These are phyloP conservation scores for Triticum timopheevii DNA, from an alignment of 176 grass and related monocot species.

Conservation along the genomic window DNA sequence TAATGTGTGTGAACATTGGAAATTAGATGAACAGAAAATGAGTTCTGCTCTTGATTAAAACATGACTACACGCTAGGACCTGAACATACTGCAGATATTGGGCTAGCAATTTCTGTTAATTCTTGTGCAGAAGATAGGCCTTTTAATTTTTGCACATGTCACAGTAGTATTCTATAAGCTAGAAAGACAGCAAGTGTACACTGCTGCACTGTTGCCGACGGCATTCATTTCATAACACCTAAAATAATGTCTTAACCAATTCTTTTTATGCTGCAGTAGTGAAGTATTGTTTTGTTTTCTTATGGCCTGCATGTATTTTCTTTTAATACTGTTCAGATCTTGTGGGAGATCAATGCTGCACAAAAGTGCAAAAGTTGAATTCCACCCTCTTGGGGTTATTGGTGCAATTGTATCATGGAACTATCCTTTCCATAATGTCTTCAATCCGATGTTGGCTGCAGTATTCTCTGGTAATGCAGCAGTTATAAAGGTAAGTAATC, in stretches of 20 bases:
- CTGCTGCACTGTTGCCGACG: neutral
- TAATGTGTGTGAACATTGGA: neutral
- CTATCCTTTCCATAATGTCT: conserved; percentile 96
- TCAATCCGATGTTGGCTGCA: conserved; percentile 90
- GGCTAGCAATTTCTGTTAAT: conserved; percentile 1
- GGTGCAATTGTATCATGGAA: conserved; percentile 99
- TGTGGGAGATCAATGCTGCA: conserved; percentile 93
- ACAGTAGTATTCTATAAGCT: neutral
- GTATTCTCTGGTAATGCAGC: conserved; percentile 98
- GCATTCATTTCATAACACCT: conserved; percentile 13
- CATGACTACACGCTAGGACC: neutral
- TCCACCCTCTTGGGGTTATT: conserved; percentile 91
- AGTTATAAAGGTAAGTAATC: conserved; percentile 81
- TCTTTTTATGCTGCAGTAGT: neutral
- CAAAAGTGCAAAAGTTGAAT: conserved; percentile 95
- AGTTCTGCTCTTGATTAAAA: neutral
- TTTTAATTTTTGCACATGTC: neutral
- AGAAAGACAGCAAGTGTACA: neutral
- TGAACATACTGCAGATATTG: conserved; percentile 15
- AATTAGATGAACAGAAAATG: conserved; percentile 8
- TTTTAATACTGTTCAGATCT: conserved; percentile 46
- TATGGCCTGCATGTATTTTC: neutral
- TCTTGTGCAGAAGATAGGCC: neutral
- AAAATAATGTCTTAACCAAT: neutral
- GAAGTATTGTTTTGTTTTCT: neutral